Percentiles rank a stretch among this genome's conserved stretches.
phyloP scores from a whole-genome alignment of 2,329 filamentous ascomycete species.

The Dothideomycetidae sp. region DNA sequence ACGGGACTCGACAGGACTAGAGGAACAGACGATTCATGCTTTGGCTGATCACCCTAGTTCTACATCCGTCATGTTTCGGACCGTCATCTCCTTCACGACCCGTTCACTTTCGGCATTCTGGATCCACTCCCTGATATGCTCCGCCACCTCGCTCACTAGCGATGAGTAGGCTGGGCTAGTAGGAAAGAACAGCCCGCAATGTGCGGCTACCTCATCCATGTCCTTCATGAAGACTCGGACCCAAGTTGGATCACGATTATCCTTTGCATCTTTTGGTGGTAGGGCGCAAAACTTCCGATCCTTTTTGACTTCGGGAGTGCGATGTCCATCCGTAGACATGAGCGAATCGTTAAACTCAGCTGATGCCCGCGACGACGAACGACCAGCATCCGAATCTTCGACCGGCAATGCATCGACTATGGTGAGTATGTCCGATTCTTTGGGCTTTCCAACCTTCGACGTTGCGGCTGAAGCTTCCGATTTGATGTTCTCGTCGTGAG shows the following conservation, averaged over 20 bases:
- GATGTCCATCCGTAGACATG: not conserved
- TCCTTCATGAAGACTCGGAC: conserved; percentile 65
- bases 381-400: not conserved
- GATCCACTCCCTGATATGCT: conserved; percentile 24
- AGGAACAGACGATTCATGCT: no score
- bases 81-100: conserved; percentile 7
- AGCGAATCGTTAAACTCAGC: not conserved
- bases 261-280: conserved; percentile 43
- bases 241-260: conserved; percentile 56
- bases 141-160: conserved; percentile 24
- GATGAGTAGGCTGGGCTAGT: conserved; percentile 35
- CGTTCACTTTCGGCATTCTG: conserved; percentile 15
- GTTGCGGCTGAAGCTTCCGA: conserved; percentile 23
- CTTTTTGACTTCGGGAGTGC: conserved; percentile 25
- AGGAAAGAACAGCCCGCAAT: conserved; percentile 69
- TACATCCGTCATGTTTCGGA: not conserved
- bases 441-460: conserved; percentile 18
- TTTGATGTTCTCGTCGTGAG: conserved; percentile 25
- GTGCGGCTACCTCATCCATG: conserved; percentile 73
- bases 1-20: no score
- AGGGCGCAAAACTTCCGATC: conserved; percentile 68
- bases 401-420: not conserved
- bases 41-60: not conserved
- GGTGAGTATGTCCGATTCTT: not conserved
- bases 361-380: not conserved